Base-by-base conservation (phyloP, 169 alveolate species). In the Besnoitia besnoiti region DNA sequence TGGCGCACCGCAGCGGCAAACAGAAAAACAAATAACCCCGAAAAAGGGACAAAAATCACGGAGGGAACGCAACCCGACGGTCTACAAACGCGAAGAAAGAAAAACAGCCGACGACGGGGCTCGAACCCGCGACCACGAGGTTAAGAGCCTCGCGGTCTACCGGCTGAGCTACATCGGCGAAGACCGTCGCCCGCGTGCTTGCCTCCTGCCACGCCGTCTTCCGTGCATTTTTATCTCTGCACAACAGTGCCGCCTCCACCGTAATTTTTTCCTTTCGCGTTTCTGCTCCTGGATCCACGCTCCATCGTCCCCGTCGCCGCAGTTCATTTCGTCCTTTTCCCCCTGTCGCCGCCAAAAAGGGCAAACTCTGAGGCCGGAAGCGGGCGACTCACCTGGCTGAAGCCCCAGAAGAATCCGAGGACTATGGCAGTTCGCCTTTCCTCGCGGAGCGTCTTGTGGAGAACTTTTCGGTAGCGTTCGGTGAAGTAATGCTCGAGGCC, bases 61-160 rank as follows among this genome's bases (percentile, higher is more conserved):
- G n/a, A n/a, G n/a, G n/a, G n/a, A n/a, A n/a, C n/a, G n/a, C n/a
- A n/a, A n/a, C n/a, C n/a, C n/a, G n/a, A n/a, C n/a, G n/a, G n/a
- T n/a, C 33, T 10, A 75, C 0, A n/a, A 10, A 75, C 5, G 7
- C 0, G 12, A 75, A 62, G 14, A 7, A 27, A 42, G 39, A 4
- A 0, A 1, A 0, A 1, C 8, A 75, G 93, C 88, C 93, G 89
- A 89, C 89, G 93, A 75, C 93, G 99, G 99, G 99, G 99, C 99
- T 98, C 99, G 99, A 98, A 98, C 99, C 99, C 99, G 96, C 98
- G 99, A 98, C 99, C 99, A 98, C 99, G 96, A 97, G 99, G 97
- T 98, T 98, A 98, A 98, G 98, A 98, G 99, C 97, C 99, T 97
- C 97, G 99, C 99, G 99, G 99, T 98, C 99, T 98, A 98, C 99